Percentiles rank a stretch among this genome's conserved stretches.
phyloP scores from a whole-genome alignment of 441 rosid species.

The Corymbia calophylla region DNA sequence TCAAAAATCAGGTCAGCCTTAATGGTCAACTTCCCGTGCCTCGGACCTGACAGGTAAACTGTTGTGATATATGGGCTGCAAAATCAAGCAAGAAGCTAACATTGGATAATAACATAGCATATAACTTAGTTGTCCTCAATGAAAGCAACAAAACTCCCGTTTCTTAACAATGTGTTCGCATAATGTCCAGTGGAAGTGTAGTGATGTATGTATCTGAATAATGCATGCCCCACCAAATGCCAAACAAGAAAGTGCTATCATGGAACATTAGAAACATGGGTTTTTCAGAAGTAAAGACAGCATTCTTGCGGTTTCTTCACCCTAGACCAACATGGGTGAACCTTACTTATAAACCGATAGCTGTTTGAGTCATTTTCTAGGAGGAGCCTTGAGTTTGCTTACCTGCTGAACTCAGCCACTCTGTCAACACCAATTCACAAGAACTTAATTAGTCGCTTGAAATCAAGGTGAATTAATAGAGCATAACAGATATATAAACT shows the following conservation, averaged over 20 bases:
- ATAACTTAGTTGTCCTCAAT: background rate
- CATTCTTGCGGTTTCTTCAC: background rate
- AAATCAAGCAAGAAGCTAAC: constrained; percentile 7
- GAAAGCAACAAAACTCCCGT: background rate
- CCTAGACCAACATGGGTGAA: background rate
- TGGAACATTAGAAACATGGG: background rate
- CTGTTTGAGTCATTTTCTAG: background rate
- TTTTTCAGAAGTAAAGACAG: background rate
- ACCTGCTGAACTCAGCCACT: constrained; percentile 94
- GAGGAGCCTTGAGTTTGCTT: constrained; percentile 4
- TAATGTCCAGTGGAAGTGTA: background rate
- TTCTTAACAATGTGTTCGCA: background rate
- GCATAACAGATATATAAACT: background rate
- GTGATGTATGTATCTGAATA: background rate
- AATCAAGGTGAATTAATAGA: background rate
- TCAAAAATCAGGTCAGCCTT: constrained; percentile 88
- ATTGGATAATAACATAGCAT: background rate
- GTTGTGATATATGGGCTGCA: constrained; percentile 75
- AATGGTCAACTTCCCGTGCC: constrained; percentile 50
- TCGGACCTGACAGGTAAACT: constrained; percentile 40
- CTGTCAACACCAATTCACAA: constrained; percentile 45
- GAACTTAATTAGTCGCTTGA: background rate
- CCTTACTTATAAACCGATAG: background rate
- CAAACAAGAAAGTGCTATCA: background rate
- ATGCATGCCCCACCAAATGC: background rate